A percentile compares a stretch with the other conserved stretches of the same genome.
Evolutionary conservation across 2,329 filamentous ascomycete genomes (phyloP).

Genomic region (Clonostachys chloroleuca): DNA sequence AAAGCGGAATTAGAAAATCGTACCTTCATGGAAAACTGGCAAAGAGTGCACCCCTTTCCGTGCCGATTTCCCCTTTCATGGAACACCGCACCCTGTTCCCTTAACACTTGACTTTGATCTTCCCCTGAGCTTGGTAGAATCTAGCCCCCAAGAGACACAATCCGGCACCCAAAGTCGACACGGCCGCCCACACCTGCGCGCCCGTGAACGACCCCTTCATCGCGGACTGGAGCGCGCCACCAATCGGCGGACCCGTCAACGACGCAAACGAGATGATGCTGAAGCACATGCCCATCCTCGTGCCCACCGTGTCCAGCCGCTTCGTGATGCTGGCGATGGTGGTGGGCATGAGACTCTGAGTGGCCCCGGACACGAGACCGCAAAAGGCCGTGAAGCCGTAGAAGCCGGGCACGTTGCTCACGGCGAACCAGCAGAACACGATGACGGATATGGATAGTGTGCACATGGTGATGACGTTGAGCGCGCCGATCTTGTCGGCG

Average conservation of each 20-base stretch:
- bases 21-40: too few species aligned
- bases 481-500: constrained; percentile 25
- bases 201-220: background rate
- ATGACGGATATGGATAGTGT: constrained; percentile 20
- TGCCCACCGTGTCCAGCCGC: constrained; percentile 28
- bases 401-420: constrained; percentile 20
- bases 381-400: constrained; percentile 28
- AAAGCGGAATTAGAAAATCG: too few species aligned
- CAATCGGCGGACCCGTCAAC: constrained; percentile 31
- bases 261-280: constrained; percentile 28
- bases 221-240: constrained; percentile 15
- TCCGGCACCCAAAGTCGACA: background rate
- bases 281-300: constrained; percentile 34
- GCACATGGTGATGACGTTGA: constrained; percentile 33
- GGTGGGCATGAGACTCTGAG: constrained; percentile 34
- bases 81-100: too few species aligned
- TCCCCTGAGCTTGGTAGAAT: too few species aligned
- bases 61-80: too few species aligned
- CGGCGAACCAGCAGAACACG: constrained; percentile 28
- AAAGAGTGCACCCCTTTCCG: too few species aligned
- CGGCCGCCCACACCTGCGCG: background rate
- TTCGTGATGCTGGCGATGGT: constrained; percentile 30
- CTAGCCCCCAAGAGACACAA: background rate
- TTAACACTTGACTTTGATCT: too few species aligned
- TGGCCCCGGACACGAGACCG: constrained; percentile 19